phyloP scores from a whole-genome alignment of 1,284 basidiomycete species.

The Cryptococcus depauperatus region DNA sequence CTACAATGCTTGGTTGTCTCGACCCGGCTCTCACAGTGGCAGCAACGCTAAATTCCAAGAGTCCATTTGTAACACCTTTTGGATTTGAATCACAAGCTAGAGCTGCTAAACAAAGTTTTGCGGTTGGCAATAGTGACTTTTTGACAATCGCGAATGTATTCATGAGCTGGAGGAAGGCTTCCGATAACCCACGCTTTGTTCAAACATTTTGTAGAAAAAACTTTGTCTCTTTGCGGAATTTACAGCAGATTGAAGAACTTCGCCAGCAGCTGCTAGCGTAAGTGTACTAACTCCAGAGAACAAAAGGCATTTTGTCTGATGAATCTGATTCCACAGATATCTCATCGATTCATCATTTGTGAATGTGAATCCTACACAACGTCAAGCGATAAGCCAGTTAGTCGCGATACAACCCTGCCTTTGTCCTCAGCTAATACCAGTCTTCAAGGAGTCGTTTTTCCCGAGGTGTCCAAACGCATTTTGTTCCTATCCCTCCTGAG shows the following conservation, averaged over 20 bases:
- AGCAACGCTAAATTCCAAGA: constrained; percentile 85
- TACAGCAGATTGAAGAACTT: constrained; percentile 94
- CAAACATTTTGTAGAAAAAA: constrained; percentile 73
- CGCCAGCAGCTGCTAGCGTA: constrained; percentile 85
- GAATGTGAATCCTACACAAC: constrained; percentile 57
- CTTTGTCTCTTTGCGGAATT: constrained; percentile 75
- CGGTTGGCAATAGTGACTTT: constrained; percentile 90
- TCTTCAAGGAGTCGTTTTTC: constrained; percentile 61
- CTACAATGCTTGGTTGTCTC: constrained; percentile 78
- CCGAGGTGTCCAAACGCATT: constrained; percentile 60
- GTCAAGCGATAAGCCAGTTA: constrained; percentile 65
- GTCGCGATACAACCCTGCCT: constrained; percentile 13
- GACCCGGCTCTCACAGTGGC: constrained; percentile 95
- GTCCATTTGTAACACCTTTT: constrained; percentile 83
- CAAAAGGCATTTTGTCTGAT: no score
- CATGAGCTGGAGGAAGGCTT: constrained; percentile 75
- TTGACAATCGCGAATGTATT: constrained; percentile 88
- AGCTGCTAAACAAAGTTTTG: constrained; percentile 72
- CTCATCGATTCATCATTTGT: constrained; percentile 85
- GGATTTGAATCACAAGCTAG: constrained; percentile 83
- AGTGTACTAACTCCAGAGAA: no score
- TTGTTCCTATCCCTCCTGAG: constrained; percentile 65
- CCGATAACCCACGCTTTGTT: constrained; percentile 54
- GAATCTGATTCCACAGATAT: no score
- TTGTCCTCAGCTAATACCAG: not conserved